Conservation (phyloP, 1,284 basidiomycete species). For the Trametes hirsuta region DNA sequence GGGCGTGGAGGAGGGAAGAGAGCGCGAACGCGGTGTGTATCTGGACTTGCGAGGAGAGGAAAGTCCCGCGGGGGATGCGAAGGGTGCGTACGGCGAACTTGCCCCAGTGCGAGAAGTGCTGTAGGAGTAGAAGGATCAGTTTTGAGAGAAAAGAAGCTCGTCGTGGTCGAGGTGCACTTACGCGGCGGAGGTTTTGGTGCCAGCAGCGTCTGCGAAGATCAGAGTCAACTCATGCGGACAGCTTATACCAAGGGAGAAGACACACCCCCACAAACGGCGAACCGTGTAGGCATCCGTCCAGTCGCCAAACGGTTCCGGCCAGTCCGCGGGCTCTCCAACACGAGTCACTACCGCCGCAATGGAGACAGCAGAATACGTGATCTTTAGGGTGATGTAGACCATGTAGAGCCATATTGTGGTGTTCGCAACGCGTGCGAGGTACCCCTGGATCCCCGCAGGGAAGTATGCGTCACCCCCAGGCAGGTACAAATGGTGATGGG, state of each 20-base stretch:
- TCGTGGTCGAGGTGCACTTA: not conserved
- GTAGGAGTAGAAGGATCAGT: not conserved
- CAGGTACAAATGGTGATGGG: constrained; percentile 18
- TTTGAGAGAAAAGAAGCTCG: no score
- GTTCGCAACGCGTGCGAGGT: constrained; percentile 11
- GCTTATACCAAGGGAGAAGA: not conserved
- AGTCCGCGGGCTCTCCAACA: constrained; percentile 31
- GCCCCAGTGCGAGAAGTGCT: constrained; percentile 16
- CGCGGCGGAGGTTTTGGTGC: constrained; percentile 33
- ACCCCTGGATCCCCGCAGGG: constrained; percentile 3
- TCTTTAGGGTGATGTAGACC: constrained; percentile 25
- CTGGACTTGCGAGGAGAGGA: constrained; percentile 17
- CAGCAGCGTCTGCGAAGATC: constrained; percentile 31
- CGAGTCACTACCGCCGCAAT: constrained; percentile 29
- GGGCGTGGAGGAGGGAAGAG: constrained; percentile 14
- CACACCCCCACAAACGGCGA: constrained; percentile 42
- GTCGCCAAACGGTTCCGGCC: constrained; percentile 39
- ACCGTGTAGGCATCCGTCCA: constrained; percentile 41
- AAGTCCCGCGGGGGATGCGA: constrained; percentile 12
- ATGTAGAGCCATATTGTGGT: constrained; percentile 13
- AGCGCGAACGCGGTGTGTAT: constrained; percentile 18
- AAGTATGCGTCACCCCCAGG: not conserved
- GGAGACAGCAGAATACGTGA: constrained; percentile 29
- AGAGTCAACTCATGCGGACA: not conserved
- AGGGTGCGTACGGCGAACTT: constrained; percentile 7